Evolutionary conservation across 1,284 basidiomycete species (phyloP).

Genomic region (Pyrrhoderma lamaoense): DNA sequence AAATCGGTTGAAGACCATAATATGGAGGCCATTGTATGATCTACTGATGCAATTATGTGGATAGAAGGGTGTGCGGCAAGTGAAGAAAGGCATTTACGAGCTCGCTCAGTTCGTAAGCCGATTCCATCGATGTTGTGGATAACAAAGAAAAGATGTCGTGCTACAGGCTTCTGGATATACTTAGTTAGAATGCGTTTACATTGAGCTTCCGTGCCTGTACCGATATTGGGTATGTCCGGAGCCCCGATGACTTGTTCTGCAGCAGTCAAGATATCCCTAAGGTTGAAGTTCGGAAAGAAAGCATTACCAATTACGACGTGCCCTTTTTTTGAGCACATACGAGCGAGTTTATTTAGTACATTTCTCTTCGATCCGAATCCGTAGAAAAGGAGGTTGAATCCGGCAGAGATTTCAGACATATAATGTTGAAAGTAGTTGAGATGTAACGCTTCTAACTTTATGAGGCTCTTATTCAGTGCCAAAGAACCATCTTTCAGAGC

Average conservation of each 20-base stretch:
- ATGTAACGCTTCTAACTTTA: constrained; percentile 26
- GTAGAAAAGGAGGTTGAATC: constrained; percentile 82
- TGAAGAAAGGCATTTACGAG: constrained; percentile 56
- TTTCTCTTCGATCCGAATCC: constrained; percentile 81
- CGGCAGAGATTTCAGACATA: constrained; percentile 63
- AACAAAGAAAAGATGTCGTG: constrained; percentile 58
- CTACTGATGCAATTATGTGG: constrained; percentile 76
- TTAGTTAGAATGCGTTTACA: constrained; percentile 57
- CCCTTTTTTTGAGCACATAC: constrained; percentile 46
- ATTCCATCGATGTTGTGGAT: constrained; percentile 85
- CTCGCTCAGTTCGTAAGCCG: constrained; percentile 54
- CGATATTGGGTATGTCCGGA: constrained; percentile 31
- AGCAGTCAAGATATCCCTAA: constrained; percentile 33
- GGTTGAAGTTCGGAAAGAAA: constrained; percentile 60
- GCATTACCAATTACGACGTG: constrained; percentile 78
- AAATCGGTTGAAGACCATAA: constrained; percentile 65
- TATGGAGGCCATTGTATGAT: constrained; percentile 76
- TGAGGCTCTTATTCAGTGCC: constrained; percentile 28
- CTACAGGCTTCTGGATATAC: constrained; percentile 34
- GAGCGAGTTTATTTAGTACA: constrained; percentile 69
- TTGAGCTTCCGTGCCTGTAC: constrained; percentile 48
- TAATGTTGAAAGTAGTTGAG: constrained; percentile 53
- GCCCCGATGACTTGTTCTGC: constrained; percentile 39
- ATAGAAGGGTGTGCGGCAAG: constrained; percentile 67
- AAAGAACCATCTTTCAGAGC: constrained; percentile 23